Base-by-base conservation (phyloP, 257 asterid genomes). In the Ligustrum vulgare region DNA sequence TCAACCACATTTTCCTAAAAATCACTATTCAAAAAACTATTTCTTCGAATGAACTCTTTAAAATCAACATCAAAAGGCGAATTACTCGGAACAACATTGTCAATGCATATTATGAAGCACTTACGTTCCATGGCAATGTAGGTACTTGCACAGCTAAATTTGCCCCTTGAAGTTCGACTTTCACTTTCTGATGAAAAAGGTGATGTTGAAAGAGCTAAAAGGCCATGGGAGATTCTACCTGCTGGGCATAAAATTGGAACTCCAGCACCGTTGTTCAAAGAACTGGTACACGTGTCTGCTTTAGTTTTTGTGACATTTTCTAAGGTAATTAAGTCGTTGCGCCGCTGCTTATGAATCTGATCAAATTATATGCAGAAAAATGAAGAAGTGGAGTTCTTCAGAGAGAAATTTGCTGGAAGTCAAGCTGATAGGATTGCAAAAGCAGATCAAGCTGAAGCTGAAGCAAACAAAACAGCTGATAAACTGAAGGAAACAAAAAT, bases 121-220 rank as follows among this genome's bases (percentile, higher is more conserved):
- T 51, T 51, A 20, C 75, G 8, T 65, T 67, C 68, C 23, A 73
- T 33, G 70, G 69, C 72, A 35, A n/a, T 47, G 20, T 79, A 94
- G 98, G 97, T 94, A 70, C 92, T 90, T 76, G 89, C 87, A 91
- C 98, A 94, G 91, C 93, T 94, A 75, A 94, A 94, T 84, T 77
- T 94, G 82, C 96, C 96, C 34, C 75, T 73, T 70, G 94, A 79
- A 71, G 72, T 76, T 10, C 84, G 83, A 86, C 15, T 89, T 76
- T 87, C 98, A 56, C 94, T 94, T 72, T 78, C 89, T 70, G 92
- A 90, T 72, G 90, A 90, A 79, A 85, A 83, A 39, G 90, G 89
- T 66, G 92, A 86, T 58, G 79, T 89, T 74, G 95, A 88, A 80
- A 89, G 81, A 85, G 88, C 91, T 65, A 92, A 81, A 84, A 89